These are phyloP conservation scores for Claviceps quebecensis DNA, from an alignment of 2,329 filamentous ascomycete species.

Conservation along the genomic window DNA sequence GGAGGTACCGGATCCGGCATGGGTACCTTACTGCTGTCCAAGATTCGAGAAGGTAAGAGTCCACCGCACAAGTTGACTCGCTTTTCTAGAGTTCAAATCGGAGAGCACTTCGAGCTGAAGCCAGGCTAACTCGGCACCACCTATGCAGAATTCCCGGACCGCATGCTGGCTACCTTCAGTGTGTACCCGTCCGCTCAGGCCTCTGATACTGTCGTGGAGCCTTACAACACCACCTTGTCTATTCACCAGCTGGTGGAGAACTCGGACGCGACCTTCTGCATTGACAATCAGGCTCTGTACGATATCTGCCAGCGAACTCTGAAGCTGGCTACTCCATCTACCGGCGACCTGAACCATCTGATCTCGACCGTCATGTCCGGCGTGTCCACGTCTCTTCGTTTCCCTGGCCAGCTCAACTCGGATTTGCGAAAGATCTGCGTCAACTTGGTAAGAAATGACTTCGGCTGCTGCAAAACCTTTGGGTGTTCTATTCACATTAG, in stretches of 20 bases:
- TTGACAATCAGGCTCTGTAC: slow-evolving; percentile 99
- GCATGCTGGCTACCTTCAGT: slow-evolving; percentile 99
- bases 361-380: slow-evolving; percentile 99
- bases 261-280: slow-evolving; percentile 99
- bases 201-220: slow-evolving; percentile 98
- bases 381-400: slow-evolving; percentile 94
- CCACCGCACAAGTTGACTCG: neutral
- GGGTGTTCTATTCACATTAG: too few species aligned
- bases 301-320: slow-evolving; percentile 99
- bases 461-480: neutral
- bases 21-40: slow-evolving; percentile 97
- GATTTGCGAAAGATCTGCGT: slow-evolving; percentile 98
- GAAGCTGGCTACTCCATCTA: slow-evolving; percentile 96
- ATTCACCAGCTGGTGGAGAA: slow-evolving; percentile 99
- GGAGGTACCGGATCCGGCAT: slow-evolving; percentile 99
- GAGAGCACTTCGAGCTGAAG: neutral
- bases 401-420: slow-evolving; percentile 99
- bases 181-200: slow-evolving; percentile 98
- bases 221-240: slow-evolving; percentile 98
- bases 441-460: slow-evolving; percentile 50
- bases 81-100: neutral
- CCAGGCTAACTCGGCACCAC: neutral
- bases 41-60: slow-evolving; percentile 66
- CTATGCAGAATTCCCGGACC: slow-evolving; percentile 74
- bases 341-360: slow-evolving; percentile 98